A percentile compares a stretch with the other conserved stretches of the same genome.
Evolutionary conservation across 2,329 filamentous ascomycete genomes (phyloP).

Genomic region (Hypoxylon sp.): DNA sequence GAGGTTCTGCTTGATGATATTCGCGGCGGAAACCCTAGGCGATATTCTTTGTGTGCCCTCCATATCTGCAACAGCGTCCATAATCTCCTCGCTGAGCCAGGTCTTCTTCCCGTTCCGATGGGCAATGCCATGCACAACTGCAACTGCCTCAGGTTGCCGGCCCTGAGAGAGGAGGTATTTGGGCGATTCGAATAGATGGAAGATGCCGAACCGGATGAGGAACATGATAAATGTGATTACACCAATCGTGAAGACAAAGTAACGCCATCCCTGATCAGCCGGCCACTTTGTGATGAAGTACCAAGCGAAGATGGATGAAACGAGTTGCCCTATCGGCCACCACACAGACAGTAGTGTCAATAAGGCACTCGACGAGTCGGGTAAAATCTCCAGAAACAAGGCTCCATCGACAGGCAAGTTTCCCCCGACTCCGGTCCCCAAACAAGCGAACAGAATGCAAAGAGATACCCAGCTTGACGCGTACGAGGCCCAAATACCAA

Average conservation of each 20-base stretch:
- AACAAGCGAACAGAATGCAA: constrained; percentile 71
- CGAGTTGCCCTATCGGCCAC: constrained; percentile 88
- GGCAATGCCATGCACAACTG: constrained; percentile 83
- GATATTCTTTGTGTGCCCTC: constrained; percentile 50
- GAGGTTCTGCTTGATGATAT: constrained; percentile 71
- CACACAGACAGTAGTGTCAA: constrained; percentile 86
- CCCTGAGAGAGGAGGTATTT: constrained; percentile 85
- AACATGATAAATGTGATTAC: constrained; percentile 83
- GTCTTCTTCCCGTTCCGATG: constrained; percentile 78
- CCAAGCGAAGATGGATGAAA: constrained; percentile 81
- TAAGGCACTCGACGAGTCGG: constrained; percentile 79
- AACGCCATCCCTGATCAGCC: constrained; percentile 81
- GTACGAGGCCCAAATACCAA: constrained; percentile 79
- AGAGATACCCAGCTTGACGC: constrained; percentile 76
- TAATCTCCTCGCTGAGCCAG: constrained; percentile 81
- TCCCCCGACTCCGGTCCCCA: constrained; percentile 80
- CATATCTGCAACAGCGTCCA: constrained; percentile 68
- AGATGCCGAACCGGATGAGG: constrained; percentile 81
- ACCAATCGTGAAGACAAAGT: constrained; percentile 79
- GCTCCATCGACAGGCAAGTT: constrained; percentile 85
- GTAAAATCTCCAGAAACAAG: constrained; percentile 86
- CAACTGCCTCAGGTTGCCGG: constrained; percentile 82
- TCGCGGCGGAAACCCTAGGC: constrained; percentile 52
- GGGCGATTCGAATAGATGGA: constrained; percentile 87
- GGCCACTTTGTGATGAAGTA: constrained; percentile 79